phyloP scores from a whole-genome alignment of 2,329 filamentous ascomycete genomes.

The Macrophomina phaseolina region DNA sequence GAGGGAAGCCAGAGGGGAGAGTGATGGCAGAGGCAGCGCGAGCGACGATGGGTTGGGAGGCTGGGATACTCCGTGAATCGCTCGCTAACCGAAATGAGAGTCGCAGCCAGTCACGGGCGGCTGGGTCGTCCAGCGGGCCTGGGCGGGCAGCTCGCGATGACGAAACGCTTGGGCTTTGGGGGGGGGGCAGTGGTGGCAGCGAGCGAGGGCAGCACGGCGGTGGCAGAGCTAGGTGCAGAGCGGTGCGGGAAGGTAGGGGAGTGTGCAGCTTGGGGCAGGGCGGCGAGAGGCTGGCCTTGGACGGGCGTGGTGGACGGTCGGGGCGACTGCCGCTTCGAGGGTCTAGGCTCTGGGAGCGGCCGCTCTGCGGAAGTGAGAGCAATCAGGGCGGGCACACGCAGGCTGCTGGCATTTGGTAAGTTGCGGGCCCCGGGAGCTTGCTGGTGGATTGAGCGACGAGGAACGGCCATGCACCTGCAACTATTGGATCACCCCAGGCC shows the following conservation, averaged over 20 bases:
- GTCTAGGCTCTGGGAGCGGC: conserved; percentile 22
- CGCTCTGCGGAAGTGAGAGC: conserved; percentile 25
- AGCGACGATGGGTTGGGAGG: conserved; percentile 26
- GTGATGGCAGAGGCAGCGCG: conserved; percentile 25
- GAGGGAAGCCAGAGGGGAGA: conserved; percentile 21
- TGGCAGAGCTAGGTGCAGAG: conserved; percentile 5
- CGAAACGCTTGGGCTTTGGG: conserved; percentile 17
- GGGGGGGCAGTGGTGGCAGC: neutral
- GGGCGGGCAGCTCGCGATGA: conserved; percentile 23
- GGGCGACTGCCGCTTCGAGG: conserved; percentile 23
- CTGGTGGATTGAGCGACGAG: conserved; percentile 18
- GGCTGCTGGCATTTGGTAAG: conserved; percentile 16
- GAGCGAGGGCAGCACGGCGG: conserved; percentile 16
- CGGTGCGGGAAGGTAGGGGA: conserved; percentile 9
- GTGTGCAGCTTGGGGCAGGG: conserved; percentile 23
- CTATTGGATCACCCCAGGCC: conserved; percentile 22
- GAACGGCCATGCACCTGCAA: conserved; percentile 14
- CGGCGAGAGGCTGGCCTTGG: conserved; percentile 20
- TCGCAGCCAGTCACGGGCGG: conserved; percentile 28
- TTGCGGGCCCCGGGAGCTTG: conserved; percentile 23
- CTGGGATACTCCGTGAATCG: conserved; percentile 28
- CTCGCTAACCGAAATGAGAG: conserved; percentile 28
- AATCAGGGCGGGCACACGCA: conserved; percentile 25
- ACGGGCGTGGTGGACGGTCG: conserved; percentile 21
- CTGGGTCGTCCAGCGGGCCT: conserved; percentile 21